Evolutionary conservation across 345 rosid species (phyloP), one percentile per base, ranked within the genome.

Genomic region (Aegle marmelos): DNA sequence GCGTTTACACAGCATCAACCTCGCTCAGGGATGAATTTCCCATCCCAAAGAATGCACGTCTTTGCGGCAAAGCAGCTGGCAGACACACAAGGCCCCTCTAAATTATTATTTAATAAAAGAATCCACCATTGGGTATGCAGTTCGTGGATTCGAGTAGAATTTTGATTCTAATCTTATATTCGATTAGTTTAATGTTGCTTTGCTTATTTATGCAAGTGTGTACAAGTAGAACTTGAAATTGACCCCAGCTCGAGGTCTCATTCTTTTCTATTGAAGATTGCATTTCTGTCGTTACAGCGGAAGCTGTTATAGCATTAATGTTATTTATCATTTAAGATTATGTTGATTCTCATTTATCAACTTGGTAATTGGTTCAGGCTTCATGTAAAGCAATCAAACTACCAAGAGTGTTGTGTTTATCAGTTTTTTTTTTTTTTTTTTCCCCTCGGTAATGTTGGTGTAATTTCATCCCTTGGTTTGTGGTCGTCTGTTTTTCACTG

Each of bases 11-110:
- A 9, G 0, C 87, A 13, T 88, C 98, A 3, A 88, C 91, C 74
- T 96, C 99, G 14, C 89, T 92, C 8, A 88, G 99, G 80, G 99
- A 96, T 73, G 99, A 96, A 59, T 94, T 70, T 72, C 98, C 94
- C 5, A 86, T 94, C 73, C 99, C 99, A 0, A 94, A 84, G 89
- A 94, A 96, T 56, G 93, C 99, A 56, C 89, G 86, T 76, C 86
- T 91, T 39, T 96, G 99, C 7, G 99, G 98, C 1, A 88, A 79
- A 76, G 99, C 98, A 0, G 79, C 75, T 2, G 99, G 98, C 50
- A 87, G 88, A 6, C 87, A 78, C 82, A 95, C 98, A 22, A 79
- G 99, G 72, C 99, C 99, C 8, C 82, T 88, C 61, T 92, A 75
- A 86, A 64, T 62, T 0, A 37, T 21, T 39, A 62, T 79, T 37